Base-by-base conservation (phyloP, 768 basidiomycete genomes). In the Lyophyllum atratum region DNA sequence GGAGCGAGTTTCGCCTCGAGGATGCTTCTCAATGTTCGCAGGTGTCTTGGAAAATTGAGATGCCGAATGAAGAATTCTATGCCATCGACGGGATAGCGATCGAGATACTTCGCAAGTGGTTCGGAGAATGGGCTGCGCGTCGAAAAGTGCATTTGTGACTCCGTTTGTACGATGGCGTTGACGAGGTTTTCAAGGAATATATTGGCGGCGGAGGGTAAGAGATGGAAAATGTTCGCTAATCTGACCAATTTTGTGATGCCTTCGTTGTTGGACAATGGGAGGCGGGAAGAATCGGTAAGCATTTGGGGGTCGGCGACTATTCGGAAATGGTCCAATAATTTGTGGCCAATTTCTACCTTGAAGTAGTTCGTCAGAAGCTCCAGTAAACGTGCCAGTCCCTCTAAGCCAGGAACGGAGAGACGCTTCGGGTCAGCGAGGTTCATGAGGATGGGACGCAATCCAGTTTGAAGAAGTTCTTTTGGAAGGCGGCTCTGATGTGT, bases 341-440 rank as follows among this genome's bases (percentile, higher is more conserved):
- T 99, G 71, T 92, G 85, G 0, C 97, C 97, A 58, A 99, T 98
- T 76, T 99, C 97, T 17, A 99, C 96, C 71, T 98, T 98, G 86
- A 99, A 99, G 74, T 99, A 98, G 70, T 98, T 98, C 37, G 95
- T 97, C 54, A 99, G 75, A 7, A 99, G 82, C 70, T 97, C 94
- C 48, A 99, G 78, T 48, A 99, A 82, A 12, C 96, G 87, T 12
- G 95, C 96, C 22, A 99, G 78, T 3, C 97, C 97, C 70, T 99
- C 95, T 54, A 96, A 70, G 10, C 95, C 95, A 4, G 92, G 84
- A 24, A 97, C 91, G 7, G 93, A 95, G 31, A 99, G 81, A 33
- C 93, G 86, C 67, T 95, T 95, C 34, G 95, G 92, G 72, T 98
- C 97, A 2, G 95, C 95, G 24, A 99, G 84, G 68, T 98, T 98